Evolutionary conservation across 257 asterid genomes (phyloP), one percentile per base, ranked within the genome.

Genomic region (Lithospermum erythrorhizon): DNA sequence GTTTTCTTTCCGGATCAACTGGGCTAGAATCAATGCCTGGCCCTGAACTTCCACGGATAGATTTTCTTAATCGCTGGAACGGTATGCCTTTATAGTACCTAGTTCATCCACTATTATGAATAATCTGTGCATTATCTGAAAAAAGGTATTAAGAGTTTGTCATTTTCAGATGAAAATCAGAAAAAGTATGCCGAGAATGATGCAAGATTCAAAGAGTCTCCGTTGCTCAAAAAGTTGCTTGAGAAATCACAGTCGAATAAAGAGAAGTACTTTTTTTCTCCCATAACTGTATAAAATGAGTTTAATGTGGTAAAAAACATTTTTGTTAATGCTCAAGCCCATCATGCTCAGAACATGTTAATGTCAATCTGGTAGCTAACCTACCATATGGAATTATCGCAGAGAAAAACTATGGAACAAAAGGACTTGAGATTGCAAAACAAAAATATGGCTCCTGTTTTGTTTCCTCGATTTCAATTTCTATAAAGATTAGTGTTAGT

Each of bases 11-110:
- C 58, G 95, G 98, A 64, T 81, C 57, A 25, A 6, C 87, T 0
- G 96, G 98, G 59, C 68, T 91, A 62, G 95, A 87, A 85, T 86
- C 96, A 24, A 76, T 86, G 69, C 98, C 95, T 45, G 98, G 98
- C 57, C 98, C 98, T 64, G 78, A 91, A 75, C 72, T 88, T 63
- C 98, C 98, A 62, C 62, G 75, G 78, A 59, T 87, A 27, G 95
- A 91, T 18, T 91, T 86, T 61, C 93, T 91, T 65, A 57, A 58
- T 55, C 90, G 90, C 20, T 91, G 83, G 56, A 91, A 91, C 20
- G 96, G 98, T 91, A 83, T 51, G 59, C 58, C 54, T 57, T 2
- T 25, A 4, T 7, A 4, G 11, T 32, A 21, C 7, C 32, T 27
- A 27, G 23, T 48, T 53, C 20, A 14, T 24, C 20, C 19, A 13